phyloP scores from a whole-genome alignment of 805 yeast species.

The Starmerella riodocensis region DNA sequence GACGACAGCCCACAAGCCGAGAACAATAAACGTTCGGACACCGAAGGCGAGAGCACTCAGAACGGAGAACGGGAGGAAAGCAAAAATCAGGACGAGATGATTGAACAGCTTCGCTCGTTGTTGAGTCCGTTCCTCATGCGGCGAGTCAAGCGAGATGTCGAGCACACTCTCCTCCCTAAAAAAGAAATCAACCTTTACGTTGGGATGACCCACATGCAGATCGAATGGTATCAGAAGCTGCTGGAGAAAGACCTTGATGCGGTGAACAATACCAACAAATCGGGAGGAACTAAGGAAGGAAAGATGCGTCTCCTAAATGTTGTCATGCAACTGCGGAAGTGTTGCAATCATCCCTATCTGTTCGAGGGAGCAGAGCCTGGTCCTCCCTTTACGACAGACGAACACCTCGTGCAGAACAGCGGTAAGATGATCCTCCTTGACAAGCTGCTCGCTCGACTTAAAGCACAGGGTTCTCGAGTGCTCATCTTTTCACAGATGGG shows the following conservation, averaged over 20 bases:
- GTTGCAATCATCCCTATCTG: slow-evolving; percentile 93
- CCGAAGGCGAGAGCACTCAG: neutral
- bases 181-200: slow-evolving; percentile 79
- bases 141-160: slow-evolving; percentile 87
- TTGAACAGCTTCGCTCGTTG: slow-evolving; percentile 78
- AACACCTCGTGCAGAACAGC: slow-evolving; percentile 72
- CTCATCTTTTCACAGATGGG: slow-evolving; percentile 90
- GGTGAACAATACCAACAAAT: slow-evolving; percentile 75
- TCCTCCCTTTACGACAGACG: slow-evolving; percentile 92
- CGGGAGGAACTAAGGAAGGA: slow-evolving; percentile 38
- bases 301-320: slow-evolving; percentile 81
- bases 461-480: slow-evolving; percentile 74
- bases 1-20: slow-evolving; percentile 4
- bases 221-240: slow-evolving; percentile 75
- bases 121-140: slow-evolving; percentile 77
- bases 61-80: slow-evolving; percentile 27
- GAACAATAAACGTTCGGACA: neutral
- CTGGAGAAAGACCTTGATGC: slow-evolving; percentile 91
- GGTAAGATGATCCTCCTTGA: slow-evolving; percentile 88
- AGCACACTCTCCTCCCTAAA: slow-evolving; percentile 77
- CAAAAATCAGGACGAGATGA: slow-evolving; percentile 55
- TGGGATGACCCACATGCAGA: slow-evolving; percentile 95
- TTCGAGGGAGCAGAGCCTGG: slow-evolving; percentile 99
- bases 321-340: slow-evolving; percentile 91
- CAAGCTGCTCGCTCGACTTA: slow-evolving; percentile 59